Percentiles rank a stretch among this genome's conserved stretches.
These are phyloP conservation scores for Cytospora schulzeri DNA, from an alignment of 2,329 filamentous ascomycete genomes.

Conservation along the genomic window DNA sequence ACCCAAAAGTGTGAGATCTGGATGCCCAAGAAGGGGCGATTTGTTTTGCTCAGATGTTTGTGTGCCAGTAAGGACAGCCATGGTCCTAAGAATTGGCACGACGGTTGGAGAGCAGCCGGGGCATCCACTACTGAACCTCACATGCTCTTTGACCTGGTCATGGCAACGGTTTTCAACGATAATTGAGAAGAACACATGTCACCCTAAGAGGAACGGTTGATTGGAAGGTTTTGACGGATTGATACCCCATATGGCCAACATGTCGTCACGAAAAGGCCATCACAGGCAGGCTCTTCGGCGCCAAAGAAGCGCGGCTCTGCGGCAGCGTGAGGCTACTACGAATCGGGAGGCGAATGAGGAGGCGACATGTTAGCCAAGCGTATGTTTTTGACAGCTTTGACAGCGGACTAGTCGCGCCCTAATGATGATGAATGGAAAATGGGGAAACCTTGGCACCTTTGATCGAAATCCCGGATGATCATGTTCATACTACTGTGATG, in stretches of 20 bases:
- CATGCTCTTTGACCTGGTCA: neutral
- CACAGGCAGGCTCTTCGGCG: slow-evolving; percentile 3
- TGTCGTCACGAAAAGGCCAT: slow-evolving; percentile 14
- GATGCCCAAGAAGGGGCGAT: neutral
- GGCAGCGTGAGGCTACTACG: neutral
- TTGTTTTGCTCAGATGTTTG: slow-evolving; percentile 1
- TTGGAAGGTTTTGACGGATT: neutral
- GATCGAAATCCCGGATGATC: neutral
- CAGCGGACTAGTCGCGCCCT: neutral
- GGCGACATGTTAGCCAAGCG: neutral
- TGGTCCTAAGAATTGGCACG: neutral
- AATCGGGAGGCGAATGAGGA: neutral
- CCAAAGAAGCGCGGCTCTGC: slow-evolving; percentile 1
- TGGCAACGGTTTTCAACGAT: neutral
- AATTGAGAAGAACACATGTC: neutral
- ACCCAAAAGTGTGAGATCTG: neutral
- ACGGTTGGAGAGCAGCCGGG: neutral
- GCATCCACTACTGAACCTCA: neutral
- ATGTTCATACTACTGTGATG: neutral
- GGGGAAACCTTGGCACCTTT: neutral
- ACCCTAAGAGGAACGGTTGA: neutral
- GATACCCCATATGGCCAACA: neutral
- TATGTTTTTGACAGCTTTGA: neutral
- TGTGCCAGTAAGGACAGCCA: neutral
- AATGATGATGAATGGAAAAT: neutral